Evolutionary conservation across 371 early-diverging fungal species (phyloP).

Genomic region (Coemansia sp.): DNA sequence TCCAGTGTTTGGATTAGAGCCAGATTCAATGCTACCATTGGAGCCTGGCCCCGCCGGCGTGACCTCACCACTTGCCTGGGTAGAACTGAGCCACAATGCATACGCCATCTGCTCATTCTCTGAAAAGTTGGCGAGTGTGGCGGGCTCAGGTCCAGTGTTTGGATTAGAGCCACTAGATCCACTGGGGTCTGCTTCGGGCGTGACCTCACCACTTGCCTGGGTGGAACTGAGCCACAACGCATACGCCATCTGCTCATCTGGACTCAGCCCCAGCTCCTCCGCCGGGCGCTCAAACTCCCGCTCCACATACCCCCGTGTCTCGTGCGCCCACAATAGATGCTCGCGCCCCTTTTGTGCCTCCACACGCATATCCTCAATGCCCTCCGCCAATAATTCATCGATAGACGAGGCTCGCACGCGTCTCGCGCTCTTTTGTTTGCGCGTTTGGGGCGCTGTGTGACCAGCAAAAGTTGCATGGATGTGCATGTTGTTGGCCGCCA

Average conservation of each 20-base stretch:
- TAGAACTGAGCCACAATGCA: slow-evolving; percentile 18
- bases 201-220: neutral
- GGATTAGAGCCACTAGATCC: neutral
- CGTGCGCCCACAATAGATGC: slow-evolving; percentile 14
- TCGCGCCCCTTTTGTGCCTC: slow-evolving; percentile 12
- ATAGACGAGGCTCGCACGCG: neutral
- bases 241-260: slow-evolving; percentile 39
- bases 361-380: slow-evolving; percentile 11
- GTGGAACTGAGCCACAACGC: slow-evolving; percentile 32
- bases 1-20: neutral
- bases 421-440: neutral
- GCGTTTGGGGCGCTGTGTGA: neutral
- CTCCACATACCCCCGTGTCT: slow-evolving; percentile 16
- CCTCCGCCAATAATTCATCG: slow-evolving; percentile 10
- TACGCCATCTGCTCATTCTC: slow-evolving; percentile 41
- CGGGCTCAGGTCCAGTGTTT: neutral
- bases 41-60: neutral
- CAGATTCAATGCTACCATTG: neutral
- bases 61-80: neutral
- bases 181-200: neutral
- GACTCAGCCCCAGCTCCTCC: slow-evolving; percentile 18
- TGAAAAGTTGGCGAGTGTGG: slow-evolving; percentile 18
- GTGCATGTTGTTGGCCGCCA: slow-evolving; percentile 31
- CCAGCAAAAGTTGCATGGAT: slow-evolving; percentile 25
- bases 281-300: slow-evolving; percentile 23